A percentile compares a stretch with the other conserved stretches of the same genome.
Evolutionary conservation across 1,284 basidiomycete species (phyloP).

Genomic region (Austropuccinia psidii): DNA sequence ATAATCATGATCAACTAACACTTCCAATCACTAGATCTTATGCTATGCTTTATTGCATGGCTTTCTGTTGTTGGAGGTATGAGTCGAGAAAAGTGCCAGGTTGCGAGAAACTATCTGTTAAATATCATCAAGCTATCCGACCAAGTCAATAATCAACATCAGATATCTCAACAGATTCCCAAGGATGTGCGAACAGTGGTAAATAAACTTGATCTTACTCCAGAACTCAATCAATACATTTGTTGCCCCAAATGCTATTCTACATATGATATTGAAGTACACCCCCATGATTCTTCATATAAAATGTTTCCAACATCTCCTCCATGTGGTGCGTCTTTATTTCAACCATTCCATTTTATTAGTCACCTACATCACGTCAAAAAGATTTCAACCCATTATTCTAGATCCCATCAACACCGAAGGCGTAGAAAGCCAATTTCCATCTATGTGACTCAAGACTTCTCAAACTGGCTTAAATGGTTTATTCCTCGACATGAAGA

Average conservation of each 20-base stretch:
- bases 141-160: background rate
- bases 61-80: background rate
- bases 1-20: too few relatives aligned
- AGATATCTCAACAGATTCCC: too few relatives aligned
- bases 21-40: too few relatives aligned
- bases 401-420: background rate
- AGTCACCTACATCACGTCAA: background rate
- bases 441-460: background rate
- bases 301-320: too few relatives aligned
- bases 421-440: background rate
- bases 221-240: background rate
- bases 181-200: background rate
- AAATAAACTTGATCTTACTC: background rate
- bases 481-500: background rate
- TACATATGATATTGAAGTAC: background rate
- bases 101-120: background rate
- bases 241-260: background rate
- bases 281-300: background rate
- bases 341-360: too few relatives aligned
- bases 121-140: background rate
- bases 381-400: background rate
- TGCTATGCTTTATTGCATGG: too few relatives aligned
- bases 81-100: background rate
- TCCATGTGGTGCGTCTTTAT: too few relatives aligned
- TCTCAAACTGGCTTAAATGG: slow-evolving; percentile 1